Evolutionary conservation across 148 eudicot genomes (phyloP).

Genomic region (Camellia lanceoleosa): DNA sequence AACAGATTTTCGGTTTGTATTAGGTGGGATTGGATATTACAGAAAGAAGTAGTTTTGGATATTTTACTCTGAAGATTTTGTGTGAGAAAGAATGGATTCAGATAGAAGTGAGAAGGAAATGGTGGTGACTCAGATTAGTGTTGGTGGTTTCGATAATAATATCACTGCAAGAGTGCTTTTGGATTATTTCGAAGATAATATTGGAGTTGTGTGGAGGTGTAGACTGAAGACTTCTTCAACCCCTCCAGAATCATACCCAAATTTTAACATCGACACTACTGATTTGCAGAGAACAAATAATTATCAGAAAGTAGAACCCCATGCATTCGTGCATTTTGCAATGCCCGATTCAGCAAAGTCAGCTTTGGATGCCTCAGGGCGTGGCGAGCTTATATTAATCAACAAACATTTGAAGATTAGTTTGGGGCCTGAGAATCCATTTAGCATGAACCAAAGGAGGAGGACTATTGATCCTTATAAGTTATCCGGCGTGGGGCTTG

Average conservation of each 20-base stretch:
- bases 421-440: slow-evolving; percentile 70
- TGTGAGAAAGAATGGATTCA: slow-evolving; percentile 45
- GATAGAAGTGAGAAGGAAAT: slow-evolving; percentile 37
- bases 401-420: slow-evolving; percentile 46
- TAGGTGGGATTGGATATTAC: background rate
- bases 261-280: slow-evolving; percentile 27
- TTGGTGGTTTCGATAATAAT: slow-evolving; percentile 66
- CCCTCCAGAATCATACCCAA: slow-evolving; percentile 64
- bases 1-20: background rate
- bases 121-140: slow-evolving; percentile 67
- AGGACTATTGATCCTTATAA: slow-evolving; percentile 44
- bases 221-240: slow-evolving; percentile 86
- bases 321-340: slow-evolving; percentile 83
- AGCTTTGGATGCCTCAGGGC: slow-evolving; percentile 50
- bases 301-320: slow-evolving; percentile 73
- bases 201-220: slow-evolving; percentile 76
- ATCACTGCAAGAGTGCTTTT: slow-evolving; percentile 60
- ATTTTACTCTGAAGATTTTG: background rate
- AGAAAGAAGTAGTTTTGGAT: background rate
- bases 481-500: slow-evolving; percentile 46
- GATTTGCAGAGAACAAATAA: slow-evolving; percentile 28
- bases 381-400: slow-evolving; percentile 35
- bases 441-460: slow-evolving; percentile 57
- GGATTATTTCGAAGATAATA: slow-evolving; percentile 51
- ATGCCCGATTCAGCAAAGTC: slow-evolving; percentile 38